Evolutionary conservation across 805 yeast species (phyloP).

Genomic region (Kuraishia piskuri): DNA sequence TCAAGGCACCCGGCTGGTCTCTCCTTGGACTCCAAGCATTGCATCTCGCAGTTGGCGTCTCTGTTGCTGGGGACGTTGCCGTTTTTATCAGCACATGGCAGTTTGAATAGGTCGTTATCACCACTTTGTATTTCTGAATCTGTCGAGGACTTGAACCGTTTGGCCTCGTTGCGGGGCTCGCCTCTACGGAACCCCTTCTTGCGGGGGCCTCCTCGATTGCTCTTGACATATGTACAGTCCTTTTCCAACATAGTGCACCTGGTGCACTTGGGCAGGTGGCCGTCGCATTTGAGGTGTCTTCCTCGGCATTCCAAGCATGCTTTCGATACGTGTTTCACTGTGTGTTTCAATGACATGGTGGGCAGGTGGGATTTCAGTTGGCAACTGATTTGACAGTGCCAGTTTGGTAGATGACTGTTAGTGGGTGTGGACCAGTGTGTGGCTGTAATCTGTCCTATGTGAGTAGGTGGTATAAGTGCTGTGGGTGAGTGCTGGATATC

Average conservation of each 20-base stretch:
- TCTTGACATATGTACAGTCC: slow-evolving; percentile 39
- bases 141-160: not conserved
- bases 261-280: slow-evolving; percentile 34
- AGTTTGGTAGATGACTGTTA: not conserved
- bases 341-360: not conserved
- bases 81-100: slow-evolving; percentile 22
- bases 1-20: slow-evolving; percentile 1
- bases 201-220: slow-evolving; percentile 46
- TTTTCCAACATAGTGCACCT: slow-evolving; percentile 27
- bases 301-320: slow-evolving; percentile 47
- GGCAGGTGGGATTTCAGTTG: not conserved
- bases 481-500: no score
- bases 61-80: slow-evolving; percentile 9
- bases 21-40: slow-evolving; percentile 14
- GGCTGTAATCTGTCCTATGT: not conserved
- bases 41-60: slow-evolving; percentile 13
- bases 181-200: slow-evolving; percentile 30
- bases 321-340: slow-evolving; percentile 30
- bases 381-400: not conserved
- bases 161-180: not conserved
- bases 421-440: not conserved
- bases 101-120: not conserved
- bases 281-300: slow-evolving; percentile 43
- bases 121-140: not conserved
- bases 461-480: not conserved